These are phyloP conservation scores for Rhizoclosmatium globosum DNA, from an alignment of 192 early-diverging fungal genomes.

Conservation along the genomic window DNA sequence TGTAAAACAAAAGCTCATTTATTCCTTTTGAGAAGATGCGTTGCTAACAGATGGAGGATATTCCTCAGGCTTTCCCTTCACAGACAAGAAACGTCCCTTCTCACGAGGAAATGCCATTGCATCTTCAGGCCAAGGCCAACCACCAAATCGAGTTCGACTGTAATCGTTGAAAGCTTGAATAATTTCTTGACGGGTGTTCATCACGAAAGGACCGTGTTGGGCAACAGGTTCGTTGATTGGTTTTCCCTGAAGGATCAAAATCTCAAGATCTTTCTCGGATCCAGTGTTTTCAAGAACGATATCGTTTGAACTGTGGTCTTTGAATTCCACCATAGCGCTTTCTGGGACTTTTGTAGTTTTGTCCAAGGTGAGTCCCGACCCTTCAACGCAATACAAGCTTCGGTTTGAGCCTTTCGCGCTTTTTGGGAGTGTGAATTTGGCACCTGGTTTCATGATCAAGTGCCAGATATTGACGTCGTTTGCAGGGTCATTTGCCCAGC, in stretches of 20 bases:
- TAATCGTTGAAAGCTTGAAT: constrained; percentile 36
- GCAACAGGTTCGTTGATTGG: constrained; percentile 64
- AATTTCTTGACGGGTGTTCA: constrained; percentile 65
- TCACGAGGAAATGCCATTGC: constrained; percentile 26
- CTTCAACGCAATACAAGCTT: constrained; percentile 37
- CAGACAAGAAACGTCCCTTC: constrained; percentile 25
- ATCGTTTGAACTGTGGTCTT: constrained; percentile 47
- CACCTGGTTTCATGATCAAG: constrained; percentile 57
- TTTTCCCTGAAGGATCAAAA: constrained; percentile 67
- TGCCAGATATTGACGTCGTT: constrained; percentile 30
- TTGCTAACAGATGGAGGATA: constrained; percentile 13
- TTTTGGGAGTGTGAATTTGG: constrained; percentile 57
- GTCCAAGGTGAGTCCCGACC: constrained; percentile 37
- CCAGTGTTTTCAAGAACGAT: constrained; percentile 47
- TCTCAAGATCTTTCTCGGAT: constrained; percentile 53
- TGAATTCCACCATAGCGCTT: constrained; percentile 54
- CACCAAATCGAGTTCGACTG: constrained; percentile 38
- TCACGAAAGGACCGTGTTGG: constrained; percentile 68
- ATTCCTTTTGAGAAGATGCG: too few relatives aligned
- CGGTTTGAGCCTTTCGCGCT: constrained; percentile 7
- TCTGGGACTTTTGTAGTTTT: constrained; percentile 4
- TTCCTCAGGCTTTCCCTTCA: constrained; percentile 17
- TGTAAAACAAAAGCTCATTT: too few relatives aligned
- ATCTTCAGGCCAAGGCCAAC: constrained; percentile 38
- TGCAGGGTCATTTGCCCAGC: constrained; percentile 24